Evolutionary conservation across 202 grass and related monocot genomes (phyloP).

Genomic region (Elaeis oleifera): DNA sequence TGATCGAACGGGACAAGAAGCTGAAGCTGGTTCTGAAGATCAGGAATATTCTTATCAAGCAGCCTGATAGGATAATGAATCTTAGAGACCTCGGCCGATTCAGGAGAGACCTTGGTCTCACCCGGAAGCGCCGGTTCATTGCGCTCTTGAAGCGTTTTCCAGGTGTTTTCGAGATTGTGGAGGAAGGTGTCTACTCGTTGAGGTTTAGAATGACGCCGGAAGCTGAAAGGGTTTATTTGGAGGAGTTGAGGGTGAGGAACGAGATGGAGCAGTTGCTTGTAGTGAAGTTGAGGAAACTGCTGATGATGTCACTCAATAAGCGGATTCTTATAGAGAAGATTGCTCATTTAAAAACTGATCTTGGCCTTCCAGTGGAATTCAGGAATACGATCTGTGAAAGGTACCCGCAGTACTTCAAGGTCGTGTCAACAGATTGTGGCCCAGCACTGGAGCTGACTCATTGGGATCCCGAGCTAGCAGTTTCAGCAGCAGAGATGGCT

Average conservation of each 20-base stretch:
- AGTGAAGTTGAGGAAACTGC: conserved; percentile 75
- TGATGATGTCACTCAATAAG: conserved; percentile 77
- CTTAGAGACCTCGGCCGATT: conserved; percentile 80
- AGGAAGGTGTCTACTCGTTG: conserved; percentile 91
- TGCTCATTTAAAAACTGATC: conserved; percentile 75
- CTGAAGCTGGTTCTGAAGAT: conserved; percentile 91
- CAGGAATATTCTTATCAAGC: conserved; percentile 65
- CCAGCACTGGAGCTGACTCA: conserved; percentile 84
- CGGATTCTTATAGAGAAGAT: conserved; percentile 77
- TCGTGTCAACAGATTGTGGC: conserved; percentile 60
- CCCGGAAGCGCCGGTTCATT: conserved; percentile 86
- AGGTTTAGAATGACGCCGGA: conserved; percentile 60
- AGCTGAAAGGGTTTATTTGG: conserved; percentile 83
- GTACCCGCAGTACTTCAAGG: conserved; percentile 79
- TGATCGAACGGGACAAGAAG: conserved; percentile 94
- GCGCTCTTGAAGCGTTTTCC: conserved; percentile 78
- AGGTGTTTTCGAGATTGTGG: conserved; percentile 69
- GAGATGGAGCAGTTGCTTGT: conserved; percentile 65
- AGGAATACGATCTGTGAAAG: conserved; percentile 61
- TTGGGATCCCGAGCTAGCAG: conserved; percentile 70
- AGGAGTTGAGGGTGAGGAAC: conserved; percentile 66
- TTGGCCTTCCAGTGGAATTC: conserved; percentile 75
- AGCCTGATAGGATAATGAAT: conserved; percentile 78
- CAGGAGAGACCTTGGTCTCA: conserved; percentile 80
- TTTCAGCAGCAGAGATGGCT: conserved; percentile 66